These are phyloP conservation scores for Daldinia sp. DNA, from an alignment of 2,329 filamentous ascomycete species.

Conservation along the genomic window DNA sequence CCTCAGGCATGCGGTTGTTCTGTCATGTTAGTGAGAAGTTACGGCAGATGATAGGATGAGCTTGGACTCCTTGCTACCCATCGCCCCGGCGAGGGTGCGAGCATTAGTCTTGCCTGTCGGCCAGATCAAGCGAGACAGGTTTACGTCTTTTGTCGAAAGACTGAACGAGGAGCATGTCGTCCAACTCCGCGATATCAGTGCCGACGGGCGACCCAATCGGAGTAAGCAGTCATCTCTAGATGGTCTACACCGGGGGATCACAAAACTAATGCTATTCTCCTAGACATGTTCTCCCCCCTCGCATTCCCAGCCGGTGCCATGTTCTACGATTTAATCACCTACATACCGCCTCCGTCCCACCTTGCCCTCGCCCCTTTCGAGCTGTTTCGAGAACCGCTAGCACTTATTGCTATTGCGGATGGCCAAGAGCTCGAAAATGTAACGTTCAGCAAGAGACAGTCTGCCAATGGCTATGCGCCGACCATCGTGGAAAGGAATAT, in stretches of 20 bases:
- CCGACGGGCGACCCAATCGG: slow-evolving; percentile 85
- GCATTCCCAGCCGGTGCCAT: slow-evolving; percentile 88
- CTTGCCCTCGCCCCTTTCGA: slow-evolving; percentile 89
- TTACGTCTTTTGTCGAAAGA: slow-evolving; percentile 81
- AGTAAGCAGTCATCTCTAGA: slow-evolving; percentile 67
- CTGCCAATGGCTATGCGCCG: slow-evolving; percentile 62
- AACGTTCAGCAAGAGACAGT: slow-evolving; percentile 67
- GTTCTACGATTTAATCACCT: slow-evolving; percentile 87
- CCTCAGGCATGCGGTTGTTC: slow-evolving; percentile 46
- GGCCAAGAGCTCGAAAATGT: slow-evolving; percentile 73
- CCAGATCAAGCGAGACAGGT: slow-evolving; percentile 84
- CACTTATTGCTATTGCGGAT: slow-evolving; percentile 87
- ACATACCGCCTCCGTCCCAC: slow-evolving; percentile 82
- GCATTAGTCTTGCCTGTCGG: slow-evolving; percentile 89
- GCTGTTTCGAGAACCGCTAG: slow-evolving; percentile 84
- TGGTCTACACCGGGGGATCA: not conserved
- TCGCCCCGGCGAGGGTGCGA: slow-evolving; percentile 91
- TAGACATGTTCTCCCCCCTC: slow-evolving; percentile 93
- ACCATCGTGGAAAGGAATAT: slow-evolving; percentile 69
- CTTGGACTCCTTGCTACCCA: slow-evolving; percentile 88
- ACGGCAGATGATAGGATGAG: slow-evolving; percentile 75
- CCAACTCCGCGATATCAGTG: slow-evolving; percentile 85
- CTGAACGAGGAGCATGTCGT: slow-evolving; percentile 84
- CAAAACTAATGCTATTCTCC: slow-evolving; percentile 39
- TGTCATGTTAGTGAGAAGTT: slow-evolving; percentile 45